Percentiles rank a stretch among this genome's conserved stretches.
Conservation (phyloP, 176 grass and related monocot species). For the Pharus latifolius region DNA sequence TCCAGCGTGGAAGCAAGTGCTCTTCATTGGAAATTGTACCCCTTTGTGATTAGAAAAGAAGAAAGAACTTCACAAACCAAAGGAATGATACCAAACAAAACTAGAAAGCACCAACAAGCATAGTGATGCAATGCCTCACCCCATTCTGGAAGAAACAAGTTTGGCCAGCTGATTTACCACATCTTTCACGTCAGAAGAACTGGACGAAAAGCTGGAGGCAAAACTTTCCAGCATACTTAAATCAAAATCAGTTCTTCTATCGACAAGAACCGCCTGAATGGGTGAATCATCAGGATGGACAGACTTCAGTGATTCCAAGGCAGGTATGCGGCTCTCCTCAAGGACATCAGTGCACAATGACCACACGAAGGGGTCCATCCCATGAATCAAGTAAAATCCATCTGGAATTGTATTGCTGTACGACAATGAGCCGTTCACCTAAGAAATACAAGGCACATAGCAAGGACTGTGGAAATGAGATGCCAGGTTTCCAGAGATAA, state of each 20-base stretch:
- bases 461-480: background rate
- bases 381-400: conserved; percentile 90
- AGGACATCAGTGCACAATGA: conserved; percentile 73
- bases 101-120: background rate
- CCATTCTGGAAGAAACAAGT: conserved; percentile 76
- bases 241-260: conserved; percentile 61
- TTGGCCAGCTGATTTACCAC: conserved; percentile 71
- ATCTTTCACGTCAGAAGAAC: conserved; percentile 48
- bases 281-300: conserved; percentile 53
- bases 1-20: conserved; percentile 61
- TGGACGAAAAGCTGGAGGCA: conserved; percentile 45
- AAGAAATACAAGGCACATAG: background rate
- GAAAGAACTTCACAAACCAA: background rate
- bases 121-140: conserved; percentile 33
- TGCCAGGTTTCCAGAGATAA: background rate
- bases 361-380: conserved; percentile 95
- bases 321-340: conserved; percentile 71
- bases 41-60: conserved; percentile 11
- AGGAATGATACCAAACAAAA: background rate
- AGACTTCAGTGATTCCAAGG: conserved; percentile 55
- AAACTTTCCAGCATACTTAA: conserved; percentile 52
- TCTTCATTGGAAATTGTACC: conserved; percentile 61
- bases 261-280: conserved; percentile 63
- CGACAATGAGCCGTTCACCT: conserved; percentile 84
- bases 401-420: conserved; percentile 78